A percentile compares a stretch with the other conserved stretches of the same genome.
Conservation (phyloP, 495 filamentous ascomycete genomes). For the Penicillium coprophilum region DNA sequence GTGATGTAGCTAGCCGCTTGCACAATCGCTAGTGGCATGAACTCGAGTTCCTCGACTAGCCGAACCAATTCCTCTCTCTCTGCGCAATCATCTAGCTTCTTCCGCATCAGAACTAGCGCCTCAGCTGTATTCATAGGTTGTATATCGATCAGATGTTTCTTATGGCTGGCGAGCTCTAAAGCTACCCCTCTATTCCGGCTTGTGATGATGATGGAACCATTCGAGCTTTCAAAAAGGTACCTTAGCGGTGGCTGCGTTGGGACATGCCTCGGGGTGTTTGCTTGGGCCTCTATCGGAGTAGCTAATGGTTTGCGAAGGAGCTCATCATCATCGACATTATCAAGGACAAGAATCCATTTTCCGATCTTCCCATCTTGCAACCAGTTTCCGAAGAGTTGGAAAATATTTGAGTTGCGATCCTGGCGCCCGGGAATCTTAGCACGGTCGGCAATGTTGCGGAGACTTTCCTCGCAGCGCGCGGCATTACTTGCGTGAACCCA, state of each 20-base stretch:
- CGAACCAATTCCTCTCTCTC: slow-evolving; percentile 17
- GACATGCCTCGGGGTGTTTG: neutral
- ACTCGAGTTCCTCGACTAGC: slow-evolving; percentile 40
- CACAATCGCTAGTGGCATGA: slow-evolving; percentile 50
- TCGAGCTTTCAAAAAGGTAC: neutral
- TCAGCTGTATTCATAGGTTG: slow-evolving; percentile 33
- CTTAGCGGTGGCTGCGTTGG: neutral
- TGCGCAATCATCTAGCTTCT: slow-evolving; percentile 29
- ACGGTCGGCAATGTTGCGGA: slow-evolving; percentile 37
- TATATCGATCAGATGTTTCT: slow-evolving; percentile 37
- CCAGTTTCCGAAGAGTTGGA: slow-evolving; percentile 41
- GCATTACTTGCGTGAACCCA: slow-evolving; percentile 47
- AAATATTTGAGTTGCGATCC: slow-evolving; percentile 40
- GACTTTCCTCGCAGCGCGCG: slow-evolving; percentile 41
- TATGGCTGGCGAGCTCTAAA: slow-evolving; percentile 23
- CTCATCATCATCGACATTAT: slow-evolving; percentile 18
- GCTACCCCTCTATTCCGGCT: slow-evolving; percentile 29
- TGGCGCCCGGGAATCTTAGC: slow-evolving; percentile 35
- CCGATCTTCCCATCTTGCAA: slow-evolving; percentile 33
- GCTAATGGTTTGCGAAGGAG: slow-evolving; percentile 22
- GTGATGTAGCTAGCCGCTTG: slow-evolving; percentile 50
- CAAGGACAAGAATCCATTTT: slow-evolving; percentile 14
- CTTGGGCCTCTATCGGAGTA: slow-evolving; percentile 23
- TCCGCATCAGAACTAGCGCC: slow-evolving; percentile 40
- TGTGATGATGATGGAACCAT: slow-evolving; percentile 34